Conservation (phyloP, 2,329 filamentous ascomycete species). For the Monilinia fructicola region DNA sequence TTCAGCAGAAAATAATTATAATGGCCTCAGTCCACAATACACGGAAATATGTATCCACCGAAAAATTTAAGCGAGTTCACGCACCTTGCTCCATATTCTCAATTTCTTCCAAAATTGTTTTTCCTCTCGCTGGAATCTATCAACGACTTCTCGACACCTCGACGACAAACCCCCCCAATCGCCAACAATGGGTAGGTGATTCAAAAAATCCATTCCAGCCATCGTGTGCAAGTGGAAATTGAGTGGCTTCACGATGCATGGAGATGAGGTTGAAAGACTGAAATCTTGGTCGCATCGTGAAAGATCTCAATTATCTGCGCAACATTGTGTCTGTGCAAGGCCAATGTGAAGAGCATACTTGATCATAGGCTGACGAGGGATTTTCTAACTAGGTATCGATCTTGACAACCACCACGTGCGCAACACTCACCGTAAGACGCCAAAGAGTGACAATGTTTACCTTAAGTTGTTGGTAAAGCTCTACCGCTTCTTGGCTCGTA, state of each 20-base stretch:
- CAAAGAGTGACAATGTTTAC: constrained; percentile 98
- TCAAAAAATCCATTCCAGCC: constrained; percentile 40
- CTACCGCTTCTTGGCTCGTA: constrained; percentile 95
- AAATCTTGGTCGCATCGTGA: constrained; percentile 24
- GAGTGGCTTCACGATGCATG: constrained; percentile 30
- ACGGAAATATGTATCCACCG: not conserved
- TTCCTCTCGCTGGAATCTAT: constrained; percentile 10
- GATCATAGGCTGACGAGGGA: constrained; percentile 62
- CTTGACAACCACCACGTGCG: constrained; percentile 68
- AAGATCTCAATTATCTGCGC: constrained; percentile 37
- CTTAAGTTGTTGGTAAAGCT: constrained; percentile 97
- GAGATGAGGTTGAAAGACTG: constrained; percentile 29
- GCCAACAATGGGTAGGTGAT: constrained; percentile 43
- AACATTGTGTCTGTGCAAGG: constrained; percentile 40
- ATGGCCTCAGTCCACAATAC: not conserved
- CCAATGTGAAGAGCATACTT: constrained; percentile 59
- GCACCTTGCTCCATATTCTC: constrained; percentile 18
- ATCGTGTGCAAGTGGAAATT: constrained; percentile 42
- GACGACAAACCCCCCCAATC: constrained; percentile 33
- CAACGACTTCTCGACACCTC: constrained; percentile 24
- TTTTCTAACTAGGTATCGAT: constrained; percentile 65
- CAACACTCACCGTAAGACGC: constrained; percentile 81
- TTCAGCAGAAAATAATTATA: not conserved
- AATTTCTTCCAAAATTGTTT: constrained; percentile 25
- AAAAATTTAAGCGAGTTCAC: constrained; percentile 24